Conservation (phyloP, 1,284 basidiomycete species). For the Meripilus lineatus region DNA sequence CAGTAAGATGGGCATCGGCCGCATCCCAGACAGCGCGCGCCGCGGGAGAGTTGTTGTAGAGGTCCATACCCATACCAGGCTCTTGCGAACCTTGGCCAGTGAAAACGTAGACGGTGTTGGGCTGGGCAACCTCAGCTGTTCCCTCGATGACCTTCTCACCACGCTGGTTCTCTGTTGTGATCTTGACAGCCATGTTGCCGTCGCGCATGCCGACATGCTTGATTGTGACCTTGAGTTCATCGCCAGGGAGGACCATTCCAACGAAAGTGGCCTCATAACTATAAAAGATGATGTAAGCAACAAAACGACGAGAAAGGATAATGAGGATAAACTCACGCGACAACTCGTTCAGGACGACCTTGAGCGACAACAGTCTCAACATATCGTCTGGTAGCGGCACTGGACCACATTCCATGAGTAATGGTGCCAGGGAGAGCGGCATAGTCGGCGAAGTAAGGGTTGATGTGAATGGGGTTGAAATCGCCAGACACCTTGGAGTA, state of each 20-base stretch:
- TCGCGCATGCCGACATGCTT: slow-evolving; percentile 89
- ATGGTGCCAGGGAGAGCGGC: slow-evolving; percentile 94
- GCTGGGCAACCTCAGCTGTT: slow-evolving; percentile 89
- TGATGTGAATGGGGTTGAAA: slow-evolving; percentile 97
- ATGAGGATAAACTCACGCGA: slow-evolving; percentile 52
- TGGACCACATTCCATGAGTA: slow-evolving; percentile 97
- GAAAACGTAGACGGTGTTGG: slow-evolving; percentile 94
- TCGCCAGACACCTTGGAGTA: slow-evolving; percentile 97
- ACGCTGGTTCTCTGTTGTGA: slow-evolving; percentile 82
- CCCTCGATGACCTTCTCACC: slow-evolving; percentile 93
- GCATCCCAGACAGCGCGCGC: slow-evolving; percentile 97
- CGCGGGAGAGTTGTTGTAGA: slow-evolving; percentile 89
- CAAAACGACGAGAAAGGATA: slow-evolving; percentile 5
- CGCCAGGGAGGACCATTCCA: slow-evolving; percentile 96
- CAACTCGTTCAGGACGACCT: slow-evolving; percentile 87
- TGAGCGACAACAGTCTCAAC: slow-evolving; percentile 94
- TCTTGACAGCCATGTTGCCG: slow-evolving; percentile 89
- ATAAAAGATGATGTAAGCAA: slow-evolving; percentile 15
- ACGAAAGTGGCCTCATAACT: slow-evolving; percentile 92
- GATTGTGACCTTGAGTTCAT: slow-evolving; percentile 85
- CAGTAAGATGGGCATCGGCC: slow-evolving; percentile 89
- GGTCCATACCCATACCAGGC: slow-evolving; percentile 98
- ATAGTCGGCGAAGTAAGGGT: slow-evolving; percentile 96
- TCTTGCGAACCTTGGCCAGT: slow-evolving; percentile 99
- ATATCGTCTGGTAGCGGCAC: slow-evolving; percentile 89